A percentile compares a stretch with the other conserved stretches of the same genome.
Conservation (phyloP, 2,329 filamentous ascomycete species). For the Pseudonectria buxi region DNA sequence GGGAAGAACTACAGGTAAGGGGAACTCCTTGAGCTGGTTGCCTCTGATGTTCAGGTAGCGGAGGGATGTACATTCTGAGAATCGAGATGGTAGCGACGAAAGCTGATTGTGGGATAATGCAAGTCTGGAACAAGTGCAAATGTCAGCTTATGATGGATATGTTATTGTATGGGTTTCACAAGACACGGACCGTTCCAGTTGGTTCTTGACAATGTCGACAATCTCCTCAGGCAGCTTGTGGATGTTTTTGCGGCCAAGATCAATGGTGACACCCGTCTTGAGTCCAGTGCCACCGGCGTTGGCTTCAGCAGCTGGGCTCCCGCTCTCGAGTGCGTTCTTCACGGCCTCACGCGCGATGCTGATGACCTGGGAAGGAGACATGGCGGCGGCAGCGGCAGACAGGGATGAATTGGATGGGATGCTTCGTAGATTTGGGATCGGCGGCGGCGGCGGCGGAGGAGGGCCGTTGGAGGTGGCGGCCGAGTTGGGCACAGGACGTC, state of each 20-base stretch:
- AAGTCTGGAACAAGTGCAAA: slow-evolving; percentile 43
- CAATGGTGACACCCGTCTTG: slow-evolving; percentile 68
- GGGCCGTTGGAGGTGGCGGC: slow-evolving; percentile 34
- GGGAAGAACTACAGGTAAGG: slow-evolving; percentile 40
- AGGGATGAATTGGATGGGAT: slow-evolving; percentile 40
- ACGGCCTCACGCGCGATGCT: slow-evolving; percentile 60
- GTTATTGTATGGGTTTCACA: background rate
- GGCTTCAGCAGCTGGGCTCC: slow-evolving; percentile 55
- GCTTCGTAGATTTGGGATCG: slow-evolving; percentile 42
- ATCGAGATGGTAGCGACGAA: slow-evolving; percentile 60
- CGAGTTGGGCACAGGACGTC: slow-evolving; percentile 33
- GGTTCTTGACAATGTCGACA: slow-evolving; percentile 66
- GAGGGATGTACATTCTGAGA: slow-evolving; percentile 69
- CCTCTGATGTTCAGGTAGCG: slow-evolving; percentile 76
- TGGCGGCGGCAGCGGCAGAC: slow-evolving; percentile 39
- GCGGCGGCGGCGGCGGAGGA: slow-evolving; percentile 35
- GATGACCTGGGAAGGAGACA: slow-evolving; percentile 59
- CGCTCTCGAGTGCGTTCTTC: slow-evolving; percentile 59
- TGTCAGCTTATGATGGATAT: slow-evolving; percentile 9
- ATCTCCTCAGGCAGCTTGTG: slow-evolving; percentile 65
- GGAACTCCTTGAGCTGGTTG: slow-evolving; percentile 62
- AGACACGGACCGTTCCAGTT: slow-evolving; percentile 58
- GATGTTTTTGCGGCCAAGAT: slow-evolving; percentile 70
- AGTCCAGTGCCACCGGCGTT: slow-evolving; percentile 52
- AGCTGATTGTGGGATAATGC: slow-evolving; percentile 77